Evolutionary conservation across 176 grass and related monocot species (phyloP), one percentile per base, ranked within the genome.

Genomic region (Carex pumila): DNA sequence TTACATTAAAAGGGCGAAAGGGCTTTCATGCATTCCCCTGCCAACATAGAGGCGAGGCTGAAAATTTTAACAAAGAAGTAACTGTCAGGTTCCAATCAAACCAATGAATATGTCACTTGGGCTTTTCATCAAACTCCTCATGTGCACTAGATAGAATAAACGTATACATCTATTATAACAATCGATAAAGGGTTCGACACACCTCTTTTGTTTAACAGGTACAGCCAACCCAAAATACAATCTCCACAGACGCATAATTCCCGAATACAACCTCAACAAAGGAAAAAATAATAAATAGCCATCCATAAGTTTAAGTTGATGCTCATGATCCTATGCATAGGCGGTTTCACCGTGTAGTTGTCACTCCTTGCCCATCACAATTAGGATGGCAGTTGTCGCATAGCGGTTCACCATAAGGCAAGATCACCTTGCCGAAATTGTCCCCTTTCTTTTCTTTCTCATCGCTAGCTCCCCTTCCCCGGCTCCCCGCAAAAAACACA

Each of bases 1-100:
- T 94, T 98, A 98, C 95, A 94, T 94, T 18, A 98, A 93, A 91
- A 94, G 95, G 85, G 89, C 91, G 55, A 94, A 94, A 77, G 92
- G 69, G 72, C 92, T 92, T 90, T 98, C 95, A 81, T 98, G 95
- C 95, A 98, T 98, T 70, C 95, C 95, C 75, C 95, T 94, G 71
- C 95, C 95, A 85, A 98, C 86, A 85, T 91, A 98, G 36, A 98
- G 87, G 9, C 89, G 89, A 86, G 95, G 86, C 95, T 98, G 89
- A 84, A 91, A 85, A 89, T 13, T 12, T 45, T 13, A 45, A 64
- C 30, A 81, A 62, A 81, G 10, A 12, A 56, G 21, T 47, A 32
- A 77, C 73, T 56, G 13, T 73, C 9, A 73, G 70, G 10, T 49
- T 8, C 34, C 37, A 73, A 62, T 49, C 5, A 73, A 49, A 50